Percentiles rank a stretch among this genome's conserved stretches.
phyloP scores from a whole-genome alignment of 2,329 filamentous ascomycete genomes.

The Periconia sp. region DNA sequence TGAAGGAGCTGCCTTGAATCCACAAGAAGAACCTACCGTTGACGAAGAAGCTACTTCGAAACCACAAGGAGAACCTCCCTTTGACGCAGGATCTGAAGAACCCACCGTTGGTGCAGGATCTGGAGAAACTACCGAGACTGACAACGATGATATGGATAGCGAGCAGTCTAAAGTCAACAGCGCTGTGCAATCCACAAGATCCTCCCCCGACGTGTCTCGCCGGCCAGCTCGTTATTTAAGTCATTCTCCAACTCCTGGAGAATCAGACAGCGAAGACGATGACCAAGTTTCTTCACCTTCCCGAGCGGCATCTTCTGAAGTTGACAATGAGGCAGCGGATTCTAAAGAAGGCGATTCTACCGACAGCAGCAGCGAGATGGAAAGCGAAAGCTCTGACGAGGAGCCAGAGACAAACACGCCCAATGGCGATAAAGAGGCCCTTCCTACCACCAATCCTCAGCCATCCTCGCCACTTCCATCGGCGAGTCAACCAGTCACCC shows the following conservation, averaged over 20 bases:
- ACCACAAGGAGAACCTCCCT: not conserved
- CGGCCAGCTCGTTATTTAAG: constrained; percentile 25
- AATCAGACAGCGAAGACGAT: constrained; percentile 18
- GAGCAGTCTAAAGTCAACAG: constrained; percentile 16
- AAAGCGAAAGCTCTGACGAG: constrained; percentile 7
- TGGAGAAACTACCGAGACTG: constrained; percentile 1
- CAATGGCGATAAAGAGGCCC: not conserved
- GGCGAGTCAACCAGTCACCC: constrained; percentile 3
- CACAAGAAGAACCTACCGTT: not conserved
- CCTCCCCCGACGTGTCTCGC: constrained; percentile 21
- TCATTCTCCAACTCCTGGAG: constrained; percentile 24
- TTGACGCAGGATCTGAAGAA: too few relatives aligned
- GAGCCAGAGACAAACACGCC: constrained; percentile 12
- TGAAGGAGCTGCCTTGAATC: too few relatives aligned
- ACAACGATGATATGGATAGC: constrained; percentile 7
- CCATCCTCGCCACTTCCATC: constrained; percentile 17
- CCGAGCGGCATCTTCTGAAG: constrained; percentile 3
- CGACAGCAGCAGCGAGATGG: not conserved
- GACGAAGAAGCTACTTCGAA: not conserved
- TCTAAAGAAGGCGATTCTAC: constrained; percentile 8
- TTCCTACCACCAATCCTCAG: not conserved
- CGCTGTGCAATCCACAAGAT: constrained; percentile 16
- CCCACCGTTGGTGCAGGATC: not conserved
- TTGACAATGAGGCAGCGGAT: constrained; percentile 1
- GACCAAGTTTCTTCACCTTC: constrained; percentile 1